Evolutionary conservation across 306 rosid genomes (phyloP), one percentile per base, ranked within the genome.

Genomic region (Vigna trinervia): DNA sequence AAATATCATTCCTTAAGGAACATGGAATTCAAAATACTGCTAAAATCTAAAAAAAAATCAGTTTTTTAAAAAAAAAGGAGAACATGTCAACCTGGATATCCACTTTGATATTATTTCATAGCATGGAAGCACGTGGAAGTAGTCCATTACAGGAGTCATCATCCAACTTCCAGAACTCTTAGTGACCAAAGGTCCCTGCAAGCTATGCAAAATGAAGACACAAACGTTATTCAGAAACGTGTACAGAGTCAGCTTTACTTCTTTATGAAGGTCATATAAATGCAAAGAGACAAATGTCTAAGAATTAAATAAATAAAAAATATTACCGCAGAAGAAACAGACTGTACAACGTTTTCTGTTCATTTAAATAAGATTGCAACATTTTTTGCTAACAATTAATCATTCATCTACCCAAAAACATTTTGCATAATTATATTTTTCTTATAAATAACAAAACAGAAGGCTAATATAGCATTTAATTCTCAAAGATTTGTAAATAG

Each of bases 51-150:
- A 59, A 19, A 76, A 59, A 19, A 53, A 34, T 5, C 34, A 3
- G 38, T 36, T 28, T 41, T 43, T 22, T 36, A 6, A 0, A 26
- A 26, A 26, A 13, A 54, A 56, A 63, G 75, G 65, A 74, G 69
- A 82, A 78, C 22, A 38, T 8, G 64, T 51, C 82, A 65, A 93
- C 98, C 96, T 87, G 5, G 69, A 82, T 82, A 88, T 76, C 91
- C 96, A 88, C 69, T 71, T 84, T 66, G 81, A 81, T 81, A 88
- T 74, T 82, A 86, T 81, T 82, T 77, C 77, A 78, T 89, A 84
- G 87, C 88, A 90, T 78, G 98, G 98, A 86, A 91, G 98, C 80
- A 93, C 73, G 38, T 90, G 92, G 86, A 88, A 86, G 85, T 93
- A 85, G 67, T 87, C 90, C 9, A 90, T 82, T 19, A 77, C 93